A percentile compares a stretch with the other conserved stretches of the same genome.
Conservation (phyloP, 768 basidiomycete species). For the Termitomyces sp. region DNA sequence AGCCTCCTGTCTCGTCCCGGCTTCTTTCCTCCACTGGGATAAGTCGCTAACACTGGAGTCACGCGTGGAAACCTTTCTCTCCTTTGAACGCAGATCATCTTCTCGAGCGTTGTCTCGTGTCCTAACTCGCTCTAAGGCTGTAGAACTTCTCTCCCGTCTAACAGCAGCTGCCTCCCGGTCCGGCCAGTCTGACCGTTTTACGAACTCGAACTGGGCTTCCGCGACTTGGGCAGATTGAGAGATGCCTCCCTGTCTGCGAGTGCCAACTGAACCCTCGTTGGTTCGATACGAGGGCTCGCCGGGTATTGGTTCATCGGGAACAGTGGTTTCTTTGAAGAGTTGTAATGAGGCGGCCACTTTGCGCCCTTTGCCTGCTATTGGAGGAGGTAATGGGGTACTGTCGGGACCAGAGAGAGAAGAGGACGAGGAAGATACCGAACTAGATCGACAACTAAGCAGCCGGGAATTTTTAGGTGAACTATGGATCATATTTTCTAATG, state of each 20-base stretch:
- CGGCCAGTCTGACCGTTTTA: slow-evolving; percentile 84
- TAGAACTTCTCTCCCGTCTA: slow-evolving; percentile 65
- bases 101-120: slow-evolving; percentile 44
- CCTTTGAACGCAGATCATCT: slow-evolving; percentile 28
- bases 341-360: slow-evolving; percentile 83
- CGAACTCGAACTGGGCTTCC: slow-evolving; percentile 73
- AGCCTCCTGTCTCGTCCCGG: slow-evolving; percentile 35
- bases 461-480: slow-evolving; percentile 28
- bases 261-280: slow-evolving; percentile 21
- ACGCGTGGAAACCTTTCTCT: slow-evolving; percentile 34
- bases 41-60: slow-evolving; percentile 46
- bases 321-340: slow-evolving; percentile 74
- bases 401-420: slow-evolving; percentile 32
- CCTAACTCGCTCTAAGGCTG: slow-evolving; percentile 51
- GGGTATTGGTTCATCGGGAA: slow-evolving; percentile 29
- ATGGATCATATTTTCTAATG: slow-evolving; percentile 4
- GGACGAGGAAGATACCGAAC: slow-evolving; percentile 28
- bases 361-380: slow-evolving; percentile 57
- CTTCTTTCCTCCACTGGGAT: slow-evolving; percentile 56
- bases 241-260: slow-evolving; percentile 29
- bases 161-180: slow-evolving; percentile 72
- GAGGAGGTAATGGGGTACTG: slow-evolving; percentile 21
- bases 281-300: slow-evolving; percentile 26
- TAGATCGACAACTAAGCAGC: slow-evolving; percentile 31
- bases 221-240: slow-evolving; percentile 51